phyloP scores from a whole-genome alignment of 805 yeast species.

The Schwanniomyces occidentalis region DNA sequence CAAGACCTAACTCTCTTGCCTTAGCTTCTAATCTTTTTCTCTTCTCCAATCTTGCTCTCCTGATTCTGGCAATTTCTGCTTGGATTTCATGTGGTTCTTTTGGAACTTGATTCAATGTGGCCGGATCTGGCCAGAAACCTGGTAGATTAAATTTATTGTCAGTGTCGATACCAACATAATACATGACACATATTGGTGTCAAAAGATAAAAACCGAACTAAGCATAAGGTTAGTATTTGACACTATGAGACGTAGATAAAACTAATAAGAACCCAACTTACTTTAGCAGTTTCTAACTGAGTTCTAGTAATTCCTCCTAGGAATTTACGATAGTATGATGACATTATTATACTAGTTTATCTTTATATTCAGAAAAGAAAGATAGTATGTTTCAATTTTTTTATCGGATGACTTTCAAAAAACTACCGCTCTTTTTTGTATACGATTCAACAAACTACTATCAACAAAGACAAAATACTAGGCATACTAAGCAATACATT shows the following conservation, averaged over 20 bases:
- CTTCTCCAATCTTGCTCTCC: conserved; percentile 71
- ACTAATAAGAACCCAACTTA: conserved; percentile 25
- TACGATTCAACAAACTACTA: too few relatives aligned
- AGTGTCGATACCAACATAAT: conserved; percentile 87
- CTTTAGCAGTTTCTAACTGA: conserved; percentile 45
- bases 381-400: conserved; percentile 3
- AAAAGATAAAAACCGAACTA: conserved; percentile 81
- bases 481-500: too few relatives aligned
- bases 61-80: conserved; percentile 87
- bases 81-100: conserved; percentile 90
- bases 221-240: background rate
- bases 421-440: too few relatives aligned
- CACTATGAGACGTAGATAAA: background rate
- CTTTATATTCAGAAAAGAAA: conserved; percentile 3
- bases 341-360: conserved; percentile 8
- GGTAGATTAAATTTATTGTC: conserved; percentile 87
- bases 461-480: too few relatives aligned
- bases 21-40: conserved; percentile 70
- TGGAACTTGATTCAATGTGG: conserved; percentile 85
- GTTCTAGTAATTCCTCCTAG: conserved; percentile 41
- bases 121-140: conserved; percentile 97
- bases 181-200: conserved; percentile 90
- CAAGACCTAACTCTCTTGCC: conserved; percentile 68
- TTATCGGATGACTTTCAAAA: background rate
- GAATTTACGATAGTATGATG: conserved; percentile 28